Conservation (phyloP, 208 protist genomes). For the Wallacemonas sp. region DNA sequence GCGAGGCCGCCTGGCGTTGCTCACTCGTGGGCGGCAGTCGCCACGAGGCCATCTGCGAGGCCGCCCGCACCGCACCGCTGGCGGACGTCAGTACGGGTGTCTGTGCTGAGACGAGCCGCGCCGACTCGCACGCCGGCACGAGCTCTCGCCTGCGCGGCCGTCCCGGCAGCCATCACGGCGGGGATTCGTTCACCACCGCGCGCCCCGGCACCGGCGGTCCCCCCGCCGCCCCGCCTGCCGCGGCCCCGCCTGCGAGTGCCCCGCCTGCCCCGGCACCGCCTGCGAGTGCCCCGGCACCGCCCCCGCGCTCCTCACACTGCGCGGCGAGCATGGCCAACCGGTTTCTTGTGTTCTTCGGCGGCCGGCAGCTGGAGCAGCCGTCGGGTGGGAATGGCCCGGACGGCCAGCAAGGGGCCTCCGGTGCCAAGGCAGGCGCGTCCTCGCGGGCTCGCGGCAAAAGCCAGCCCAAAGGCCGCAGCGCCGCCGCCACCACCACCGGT, state of each 20-base stretch:
- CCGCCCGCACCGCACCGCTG: background rate
- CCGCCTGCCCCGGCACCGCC: background rate
- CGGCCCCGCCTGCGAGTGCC: background rate
- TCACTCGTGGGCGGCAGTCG: background rate
- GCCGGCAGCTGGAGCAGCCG: conserved; percentile 35
- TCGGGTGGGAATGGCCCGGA: background rate
- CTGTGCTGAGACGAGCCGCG: background rate
- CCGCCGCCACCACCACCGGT: background rate
- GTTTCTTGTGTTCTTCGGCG: conserved; percentile 67
- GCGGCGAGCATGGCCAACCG: conserved; percentile 55
- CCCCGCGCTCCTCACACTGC: conserved; percentile 54
- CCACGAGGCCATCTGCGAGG: background rate
- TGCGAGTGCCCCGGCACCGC: conserved; percentile 21
- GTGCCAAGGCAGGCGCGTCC: conserved; percentile 10
- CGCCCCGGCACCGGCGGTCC: background rate
- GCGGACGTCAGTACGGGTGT: background rate
- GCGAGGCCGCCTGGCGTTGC: background rate
- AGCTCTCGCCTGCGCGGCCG: background rate
- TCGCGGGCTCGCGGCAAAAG: background rate
- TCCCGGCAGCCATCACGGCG: background rate
- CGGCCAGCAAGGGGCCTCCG: background rate
- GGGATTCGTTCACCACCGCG: background rate
- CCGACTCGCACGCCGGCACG: too few species aligned
- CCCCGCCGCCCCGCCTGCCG: too few species aligned
- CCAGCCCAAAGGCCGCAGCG: background rate